These are phyloP conservation scores for Neofusicoccum kwambonambiense DNA, from an alignment of 2,329 filamentous ascomycete species.

Conservation along the genomic window DNA sequence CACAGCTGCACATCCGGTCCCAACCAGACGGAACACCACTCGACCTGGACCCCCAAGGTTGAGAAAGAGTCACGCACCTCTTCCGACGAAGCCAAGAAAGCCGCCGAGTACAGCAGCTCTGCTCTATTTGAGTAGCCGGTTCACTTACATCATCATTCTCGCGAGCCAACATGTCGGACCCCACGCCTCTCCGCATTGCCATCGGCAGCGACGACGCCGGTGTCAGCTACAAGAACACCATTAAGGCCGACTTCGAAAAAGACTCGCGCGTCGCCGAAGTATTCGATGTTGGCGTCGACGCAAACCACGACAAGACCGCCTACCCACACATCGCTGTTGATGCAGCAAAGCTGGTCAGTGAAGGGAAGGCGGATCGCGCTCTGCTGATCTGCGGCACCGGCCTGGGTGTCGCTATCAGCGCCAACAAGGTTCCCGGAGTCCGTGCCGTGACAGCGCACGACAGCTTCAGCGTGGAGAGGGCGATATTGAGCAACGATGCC, in stretches of 20 bases:
- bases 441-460: constrained; percentile 89
- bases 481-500: constrained; percentile 79
- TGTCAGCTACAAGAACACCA: constrained; percentile 72
- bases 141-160: constrained; percentile 12
- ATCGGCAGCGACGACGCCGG: constrained; percentile 71
- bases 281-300: constrained; percentile 71
- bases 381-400: constrained; percentile 84
- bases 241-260: constrained; percentile 69
- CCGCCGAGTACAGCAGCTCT: constrained; percentile 27
- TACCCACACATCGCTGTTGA: constrained; percentile 78
- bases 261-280: constrained; percentile 66
- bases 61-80: constrained; percentile 15
- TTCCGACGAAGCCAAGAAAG: constrained; percentile 8
- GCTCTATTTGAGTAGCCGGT: constrained; percentile 9
- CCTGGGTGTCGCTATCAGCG: constrained; percentile 81
- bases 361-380: constrained; percentile 70
- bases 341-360: constrained; percentile 63
- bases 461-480: constrained; percentile 77
- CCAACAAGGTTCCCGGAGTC: constrained; percentile 83
- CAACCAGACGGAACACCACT: constrained; percentile 16
- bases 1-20: constrained; percentile 15
- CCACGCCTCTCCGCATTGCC: constrained; percentile 54
- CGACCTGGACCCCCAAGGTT: constrained; percentile 10
- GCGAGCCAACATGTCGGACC: neutral
- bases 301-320: constrained; percentile 69